A percentile compares a stretch with the other conserved stretches of the same genome.
Evolutionary conservation across 164 flowering plant genomes (phyloP).

Genomic region (Nymphaea thermarum): DNA sequence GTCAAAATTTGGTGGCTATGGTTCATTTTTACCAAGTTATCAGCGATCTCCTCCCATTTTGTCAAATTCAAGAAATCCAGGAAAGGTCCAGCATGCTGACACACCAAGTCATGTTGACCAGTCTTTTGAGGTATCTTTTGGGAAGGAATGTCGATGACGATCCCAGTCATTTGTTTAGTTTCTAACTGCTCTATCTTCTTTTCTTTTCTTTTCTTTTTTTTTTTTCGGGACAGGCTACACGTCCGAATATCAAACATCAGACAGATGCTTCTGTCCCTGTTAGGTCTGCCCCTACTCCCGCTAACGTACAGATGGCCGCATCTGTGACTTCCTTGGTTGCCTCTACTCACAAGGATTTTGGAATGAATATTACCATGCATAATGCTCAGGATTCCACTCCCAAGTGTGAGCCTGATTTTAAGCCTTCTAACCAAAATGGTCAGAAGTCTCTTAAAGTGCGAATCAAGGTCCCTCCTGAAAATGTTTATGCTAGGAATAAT

Average conservation of each 20-base stretch:
- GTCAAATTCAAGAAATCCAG: constrained; percentile 41
- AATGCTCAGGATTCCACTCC: constrained; percentile 18
- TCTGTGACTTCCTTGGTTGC: constrained; percentile 10
- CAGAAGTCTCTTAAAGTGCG: constrained; percentile 71
- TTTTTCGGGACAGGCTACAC: constrained; percentile 31
- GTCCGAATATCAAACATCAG: constrained; percentile 19
- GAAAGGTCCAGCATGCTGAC: constrained; percentile 13
- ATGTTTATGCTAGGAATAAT: constrained; percentile 37
- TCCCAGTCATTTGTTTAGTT: too few relatives aligned
- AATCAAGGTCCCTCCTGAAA: constrained; percentile 55
- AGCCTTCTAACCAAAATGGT: constrained; percentile 19
- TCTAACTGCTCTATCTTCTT: too few relatives aligned
- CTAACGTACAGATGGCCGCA: constrained; percentile 7
- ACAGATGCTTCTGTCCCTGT: constrained; percentile 13
- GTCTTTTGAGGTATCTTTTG: constrained; percentile 33
- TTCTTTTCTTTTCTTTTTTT: neutral
- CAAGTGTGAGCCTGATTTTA: constrained; percentile 21
- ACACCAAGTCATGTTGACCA: constrained; percentile 21
- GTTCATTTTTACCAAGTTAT: constrained; percentile 72
- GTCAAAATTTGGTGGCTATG: constrained; percentile 75
- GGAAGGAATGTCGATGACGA: too few relatives aligned
- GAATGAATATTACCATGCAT: neutral
- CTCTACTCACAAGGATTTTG: constrained; percentile 18
- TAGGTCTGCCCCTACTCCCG: constrained; percentile 20
- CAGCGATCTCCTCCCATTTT: constrained; percentile 37